These are phyloP conservation scores for Pythium scleroteichum DNA, from an alignment of 352 stramenopile species.

Conservation along the genomic window DNA sequence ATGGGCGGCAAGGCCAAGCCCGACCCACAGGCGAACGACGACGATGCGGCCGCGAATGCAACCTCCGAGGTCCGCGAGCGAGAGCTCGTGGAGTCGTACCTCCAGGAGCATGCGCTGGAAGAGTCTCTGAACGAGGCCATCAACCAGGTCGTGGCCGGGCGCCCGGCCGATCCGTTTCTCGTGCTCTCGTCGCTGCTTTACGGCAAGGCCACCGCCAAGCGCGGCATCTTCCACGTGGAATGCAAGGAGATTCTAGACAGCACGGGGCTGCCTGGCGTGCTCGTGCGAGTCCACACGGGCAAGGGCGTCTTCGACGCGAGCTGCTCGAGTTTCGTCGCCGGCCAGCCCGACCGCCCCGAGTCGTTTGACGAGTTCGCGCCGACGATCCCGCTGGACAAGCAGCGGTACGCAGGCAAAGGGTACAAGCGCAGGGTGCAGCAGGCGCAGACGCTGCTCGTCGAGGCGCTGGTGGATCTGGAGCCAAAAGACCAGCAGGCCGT, in stretches of 20 bases:
- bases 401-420: conserved; percentile 42
- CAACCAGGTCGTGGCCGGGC: conserved; percentile 68
- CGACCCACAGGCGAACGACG: conserved; percentile 5
- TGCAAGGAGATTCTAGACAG: conserved; percentile 55
- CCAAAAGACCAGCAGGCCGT: conserved; percentile 49
- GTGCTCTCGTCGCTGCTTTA: conserved; percentile 68
- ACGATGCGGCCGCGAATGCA: neutral
- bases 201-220: conserved; percentile 55
- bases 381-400: conserved; percentile 32
- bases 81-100: conserved; percentile 76
- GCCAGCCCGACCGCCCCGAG: conserved; percentile 39
- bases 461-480: conserved; percentile 44
- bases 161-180: conserved; percentile 67
- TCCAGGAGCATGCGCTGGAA: conserved; percentile 72
- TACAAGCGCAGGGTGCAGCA: conserved; percentile 39
- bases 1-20: conserved; percentile 11
- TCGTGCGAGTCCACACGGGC: conserved; percentile 65
- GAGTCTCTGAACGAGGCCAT: conserved; percentile 64
- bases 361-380: conserved; percentile 30
- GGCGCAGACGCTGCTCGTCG: conserved; percentile 38
- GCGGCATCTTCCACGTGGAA: conserved; percentile 68
- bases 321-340: conserved; percentile 39
- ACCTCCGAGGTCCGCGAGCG: conserved; percentile 45
- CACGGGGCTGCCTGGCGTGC: conserved; percentile 37
- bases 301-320: conserved; percentile 65